Evolutionary conservation across 75 land plant genomes (phyloP).

Genomic region (Picea glauca): DNA sequence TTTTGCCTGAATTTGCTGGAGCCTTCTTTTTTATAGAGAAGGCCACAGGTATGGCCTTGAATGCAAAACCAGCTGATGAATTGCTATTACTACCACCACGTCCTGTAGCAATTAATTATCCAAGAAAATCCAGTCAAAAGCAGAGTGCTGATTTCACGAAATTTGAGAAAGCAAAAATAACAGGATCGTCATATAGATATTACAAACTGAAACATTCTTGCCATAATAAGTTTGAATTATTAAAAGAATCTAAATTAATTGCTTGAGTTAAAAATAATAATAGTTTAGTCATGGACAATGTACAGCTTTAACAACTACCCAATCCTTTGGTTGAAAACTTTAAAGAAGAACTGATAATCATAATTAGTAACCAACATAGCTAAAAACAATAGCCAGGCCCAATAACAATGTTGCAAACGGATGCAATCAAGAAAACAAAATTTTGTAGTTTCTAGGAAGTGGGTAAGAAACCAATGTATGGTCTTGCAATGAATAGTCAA

Average conservation of each 20-base stretch:
- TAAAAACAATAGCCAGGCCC: background rate
- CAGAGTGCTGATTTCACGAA: background rate
- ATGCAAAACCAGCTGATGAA: conserved; percentile 5
- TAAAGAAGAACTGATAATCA: background rate
- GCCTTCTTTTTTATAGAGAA: conserved; percentile 4
- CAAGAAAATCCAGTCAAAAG: background rate
- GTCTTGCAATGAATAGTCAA: background rate
- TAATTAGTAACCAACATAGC: background rate
- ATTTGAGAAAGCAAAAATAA: background rate
- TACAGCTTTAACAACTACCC: background rate
- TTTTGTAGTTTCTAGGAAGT: background rate
- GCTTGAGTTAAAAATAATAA: background rate
- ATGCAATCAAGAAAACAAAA: background rate
- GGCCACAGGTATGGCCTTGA: background rate
- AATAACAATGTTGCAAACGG: background rate
- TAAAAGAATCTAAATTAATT: background rate
- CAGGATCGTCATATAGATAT: background rate
- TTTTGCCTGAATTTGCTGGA: background rate
- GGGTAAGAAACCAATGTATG: background rate
- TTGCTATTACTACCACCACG: too few species aligned
- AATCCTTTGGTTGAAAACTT: background rate
- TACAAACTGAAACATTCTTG: background rate
- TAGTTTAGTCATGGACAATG: background rate
- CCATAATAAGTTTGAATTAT: background rate
- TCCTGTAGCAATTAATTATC: background rate